These are phyloP conservation scores for Apiotrichum siamense DNA, from an alignment of 1,284 basidiomycete genomes.

Conservation along the genomic window DNA sequence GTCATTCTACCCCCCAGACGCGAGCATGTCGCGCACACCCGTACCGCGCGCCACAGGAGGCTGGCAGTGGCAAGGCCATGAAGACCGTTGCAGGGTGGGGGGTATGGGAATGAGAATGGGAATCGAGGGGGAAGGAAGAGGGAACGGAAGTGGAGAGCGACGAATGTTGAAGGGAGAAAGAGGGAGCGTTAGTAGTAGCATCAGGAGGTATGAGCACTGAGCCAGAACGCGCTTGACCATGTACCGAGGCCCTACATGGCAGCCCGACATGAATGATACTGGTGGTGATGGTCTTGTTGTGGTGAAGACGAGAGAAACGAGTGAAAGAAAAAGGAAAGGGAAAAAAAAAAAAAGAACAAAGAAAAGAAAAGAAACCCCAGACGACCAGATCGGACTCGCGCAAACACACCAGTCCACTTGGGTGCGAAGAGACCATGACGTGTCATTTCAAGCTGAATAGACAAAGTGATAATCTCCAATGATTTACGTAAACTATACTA, in stretches of 20 bases:
- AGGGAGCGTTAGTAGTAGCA: neutral
- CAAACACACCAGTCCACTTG: too few relatives aligned
- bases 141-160: conserved; percentile 1
- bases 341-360: neutral
- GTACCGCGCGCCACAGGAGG: conserved; percentile 29
- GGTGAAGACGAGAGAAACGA: neutral
- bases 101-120: conserved; percentile 7
- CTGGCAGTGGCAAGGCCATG: conserved; percentile 28
- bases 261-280: neutral
- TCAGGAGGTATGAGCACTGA: neutral
- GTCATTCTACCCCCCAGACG: conserved; percentile 27
- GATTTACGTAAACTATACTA: too few relatives aligned
- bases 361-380: neutral
- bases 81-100: conserved; percentile 5
- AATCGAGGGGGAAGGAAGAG: conserved; percentile 8
- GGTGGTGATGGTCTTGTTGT: neutral
- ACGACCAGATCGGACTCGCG: neutral
- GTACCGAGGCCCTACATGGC: too few relatives aligned
- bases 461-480: too few relatives aligned
- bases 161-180: neutral
- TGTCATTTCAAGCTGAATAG: too few relatives aligned
- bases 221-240: too few relatives aligned
- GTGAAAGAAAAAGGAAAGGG: neutral
- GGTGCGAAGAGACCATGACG: too few relatives aligned
- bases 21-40: neutral